phyloP scores from a whole-genome alignment of 768 basidiomycete species.

The Mycena vulgaris region DNA sequence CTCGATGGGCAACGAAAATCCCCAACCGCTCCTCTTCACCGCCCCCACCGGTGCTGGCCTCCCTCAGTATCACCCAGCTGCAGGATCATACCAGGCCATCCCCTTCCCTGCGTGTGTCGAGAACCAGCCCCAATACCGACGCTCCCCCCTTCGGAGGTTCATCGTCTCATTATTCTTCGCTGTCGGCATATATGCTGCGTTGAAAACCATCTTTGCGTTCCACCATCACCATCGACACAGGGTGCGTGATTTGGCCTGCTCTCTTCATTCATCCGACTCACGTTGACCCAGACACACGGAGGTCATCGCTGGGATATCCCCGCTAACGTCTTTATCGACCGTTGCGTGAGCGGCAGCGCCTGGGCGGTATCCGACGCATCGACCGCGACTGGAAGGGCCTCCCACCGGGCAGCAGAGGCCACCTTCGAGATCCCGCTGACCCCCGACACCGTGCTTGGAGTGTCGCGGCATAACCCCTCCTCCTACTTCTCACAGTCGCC shows the following conservation, averaged over 20 bases:
- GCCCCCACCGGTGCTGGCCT: too few relatives aligned
- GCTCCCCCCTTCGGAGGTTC: slow-evolving; percentile 16
- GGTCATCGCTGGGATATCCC: slow-evolving; percentile 8
- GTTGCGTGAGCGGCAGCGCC: neutral
- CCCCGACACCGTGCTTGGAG: neutral
- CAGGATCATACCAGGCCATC: too few relatives aligned
- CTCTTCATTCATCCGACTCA: neutral
- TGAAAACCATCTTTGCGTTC: neutral
- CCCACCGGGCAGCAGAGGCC: neutral
- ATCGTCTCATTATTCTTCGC: neutral
- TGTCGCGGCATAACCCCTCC: neutral
- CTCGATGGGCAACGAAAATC: too few relatives aligned
- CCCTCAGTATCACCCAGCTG: too few relatives aligned
- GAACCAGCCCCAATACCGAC: neutral
- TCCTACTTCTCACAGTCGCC: neutral
- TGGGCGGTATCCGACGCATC: neutral
- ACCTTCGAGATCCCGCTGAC: slow-evolving; percentile 22
- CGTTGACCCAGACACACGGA: neutral
- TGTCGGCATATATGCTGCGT: neutral
- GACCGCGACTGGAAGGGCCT: neutral
- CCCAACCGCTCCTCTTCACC: too few relatives aligned
- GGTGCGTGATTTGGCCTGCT: neutral
- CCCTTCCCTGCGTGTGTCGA: too few relatives aligned
- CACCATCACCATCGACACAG: neutral
- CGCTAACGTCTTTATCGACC: neutral